Conservation (phyloP, 345 rosid species). For the Lepidium africanum region DNA sequence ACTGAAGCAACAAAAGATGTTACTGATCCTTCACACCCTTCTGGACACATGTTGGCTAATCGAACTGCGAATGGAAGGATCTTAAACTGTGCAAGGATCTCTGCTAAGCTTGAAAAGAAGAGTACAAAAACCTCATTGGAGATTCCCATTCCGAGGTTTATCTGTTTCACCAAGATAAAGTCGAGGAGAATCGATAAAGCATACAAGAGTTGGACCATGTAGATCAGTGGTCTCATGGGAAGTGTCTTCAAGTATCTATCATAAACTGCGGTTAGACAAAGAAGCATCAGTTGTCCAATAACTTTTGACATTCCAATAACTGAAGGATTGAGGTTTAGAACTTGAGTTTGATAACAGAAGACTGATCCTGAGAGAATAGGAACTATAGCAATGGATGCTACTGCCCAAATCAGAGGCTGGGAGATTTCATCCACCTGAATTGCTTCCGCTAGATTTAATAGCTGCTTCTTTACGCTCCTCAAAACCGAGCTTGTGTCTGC, state of each 20-base stretch:
- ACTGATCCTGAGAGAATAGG: constrained; percentile 75
- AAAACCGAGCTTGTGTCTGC: constrained; percentile 32
- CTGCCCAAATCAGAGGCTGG: constrained; percentile 57
- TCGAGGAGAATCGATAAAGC: constrained; percentile 71
- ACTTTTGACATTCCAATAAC: constrained; percentile 81
- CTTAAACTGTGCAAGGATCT: constrained; percentile 71
- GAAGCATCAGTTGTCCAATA: constrained; percentile 65
- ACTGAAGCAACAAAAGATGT: constrained; percentile 74
- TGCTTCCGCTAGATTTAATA: constrained; percentile 44
- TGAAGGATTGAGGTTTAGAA: constrained; percentile 57
- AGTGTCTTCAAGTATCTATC: constrained; percentile 56
- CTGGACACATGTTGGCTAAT: constrained; percentile 64
- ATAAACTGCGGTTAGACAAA: constrained; percentile 49
- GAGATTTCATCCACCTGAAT: constrained; percentile 50
- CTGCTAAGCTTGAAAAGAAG: constrained; percentile 76
- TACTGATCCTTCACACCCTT: constrained; percentile 87
- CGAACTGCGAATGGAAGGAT: constrained; percentile 66
- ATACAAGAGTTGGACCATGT: constrained; percentile 46
- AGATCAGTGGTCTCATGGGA: constrained; percentile 60
- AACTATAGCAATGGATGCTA: constrained; percentile 55
- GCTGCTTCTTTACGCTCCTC: constrained; percentile 39
- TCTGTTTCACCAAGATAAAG: constrained; percentile 53
- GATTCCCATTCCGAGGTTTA: constrained; percentile 58
- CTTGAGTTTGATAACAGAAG: constrained; percentile 83
- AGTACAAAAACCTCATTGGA: constrained; percentile 56